phyloP scores from a whole-genome alignment of 208 protist species.

The Acanthamoeba divionensis region DNA sequence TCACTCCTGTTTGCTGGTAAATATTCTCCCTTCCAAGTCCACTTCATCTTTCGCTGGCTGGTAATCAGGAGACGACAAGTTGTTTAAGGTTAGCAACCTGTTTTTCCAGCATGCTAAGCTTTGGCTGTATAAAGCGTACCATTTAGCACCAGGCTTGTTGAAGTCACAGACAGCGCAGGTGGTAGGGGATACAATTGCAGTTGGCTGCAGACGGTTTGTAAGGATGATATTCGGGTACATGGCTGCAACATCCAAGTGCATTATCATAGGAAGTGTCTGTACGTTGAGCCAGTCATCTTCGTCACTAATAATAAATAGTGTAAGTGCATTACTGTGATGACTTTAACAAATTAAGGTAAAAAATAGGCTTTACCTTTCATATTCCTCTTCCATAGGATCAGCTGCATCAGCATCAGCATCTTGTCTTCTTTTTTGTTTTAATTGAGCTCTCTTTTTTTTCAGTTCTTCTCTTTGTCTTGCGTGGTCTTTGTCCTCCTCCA shows the following conservation, averaged over 20 bases:
- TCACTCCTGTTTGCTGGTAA: slow-evolving; percentile 93
- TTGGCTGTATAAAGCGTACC: slow-evolving; percentile 43
- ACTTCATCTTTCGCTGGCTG: slow-evolving; percentile 96
- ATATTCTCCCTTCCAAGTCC: slow-evolving; percentile 97
- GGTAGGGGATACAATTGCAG: slow-evolving; percentile 89
- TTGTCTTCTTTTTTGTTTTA: background rate
- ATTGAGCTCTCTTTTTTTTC: background rate
- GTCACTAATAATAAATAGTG: too few relatives aligned
- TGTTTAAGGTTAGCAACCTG: background rate
- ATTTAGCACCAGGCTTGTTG: slow-evolving; percentile 89
- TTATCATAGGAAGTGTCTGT: slow-evolving; percentile 93
- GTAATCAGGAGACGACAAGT: slow-evolving; percentile 47
- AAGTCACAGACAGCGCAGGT: slow-evolving; percentile 96
- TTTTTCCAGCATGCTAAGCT: background rate
- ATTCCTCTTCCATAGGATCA: slow-evolving; percentile 86
- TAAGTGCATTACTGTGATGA: too few relatives aligned
- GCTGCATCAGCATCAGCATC: slow-evolving; percentile 82
- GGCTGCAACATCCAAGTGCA: slow-evolving; percentile 99
- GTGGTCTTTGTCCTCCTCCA: slow-evolving; percentile 19
- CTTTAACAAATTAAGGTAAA: too few relatives aligned
- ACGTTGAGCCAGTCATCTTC: slow-evolving; percentile 55
- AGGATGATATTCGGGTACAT: slow-evolving; percentile 99
- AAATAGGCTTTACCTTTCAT: too few relatives aligned
- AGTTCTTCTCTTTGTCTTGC: slow-evolving; percentile 73
- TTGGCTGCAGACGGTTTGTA: slow-evolving; percentile 96